Evolutionary conservation across 345 rosid species (phyloP).

Genomic region (Carallia brachiata): DNA sequence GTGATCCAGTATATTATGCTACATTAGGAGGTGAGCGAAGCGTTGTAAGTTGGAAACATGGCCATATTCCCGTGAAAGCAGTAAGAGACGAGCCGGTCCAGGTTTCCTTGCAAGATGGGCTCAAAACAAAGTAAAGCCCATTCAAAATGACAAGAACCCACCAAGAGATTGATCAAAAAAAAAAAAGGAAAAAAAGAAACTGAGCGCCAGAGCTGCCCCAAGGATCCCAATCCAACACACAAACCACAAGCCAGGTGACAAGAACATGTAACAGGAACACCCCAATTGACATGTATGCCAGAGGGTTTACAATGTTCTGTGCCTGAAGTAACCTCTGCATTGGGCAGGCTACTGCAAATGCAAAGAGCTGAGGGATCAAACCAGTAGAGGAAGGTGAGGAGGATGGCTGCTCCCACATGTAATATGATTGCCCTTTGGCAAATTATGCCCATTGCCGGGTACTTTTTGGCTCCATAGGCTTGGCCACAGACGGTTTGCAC

Average conservation of each 20-base stretch:
- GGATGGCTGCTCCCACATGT: constrained; percentile 66
- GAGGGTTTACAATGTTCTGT: constrained; percentile 89
- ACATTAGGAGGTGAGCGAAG: constrained; percentile 22
- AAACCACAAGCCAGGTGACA: constrained; percentile 56
- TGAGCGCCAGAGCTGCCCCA: constrained; percentile 66
- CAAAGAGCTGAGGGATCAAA: constrained; percentile 75
- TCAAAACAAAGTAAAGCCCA: constrained; percentile 53
- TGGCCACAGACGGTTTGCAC: constrained; percentile 96
- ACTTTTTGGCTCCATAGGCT: constrained; percentile 81
- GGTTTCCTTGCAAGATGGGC: constrained; percentile 72
- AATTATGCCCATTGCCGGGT: constrained; percentile 72
- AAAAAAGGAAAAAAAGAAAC: constrained; percentile 19
- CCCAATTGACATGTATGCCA: constrained; percentile 75
- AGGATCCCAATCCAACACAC: constrained; percentile 62
- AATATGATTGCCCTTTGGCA: constrained; percentile 87
- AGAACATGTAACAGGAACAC: constrained; percentile 68
- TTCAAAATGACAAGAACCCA: constrained; percentile 61
- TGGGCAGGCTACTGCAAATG: constrained; percentile 75
- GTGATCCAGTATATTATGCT: too few relatives aligned
- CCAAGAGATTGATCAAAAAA: constrained; percentile 44
- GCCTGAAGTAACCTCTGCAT: constrained; percentile 95
- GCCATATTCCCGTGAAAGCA: constrained; percentile 84
- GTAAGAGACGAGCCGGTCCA: constrained; percentile 71
- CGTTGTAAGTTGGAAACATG: constrained; percentile 84
- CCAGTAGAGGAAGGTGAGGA: constrained; percentile 73